These are phyloP conservation scores for Calonectria henricotiae DNA, from an alignment of 2,329 filamentous ascomycete species.

Conservation along the genomic window DNA sequence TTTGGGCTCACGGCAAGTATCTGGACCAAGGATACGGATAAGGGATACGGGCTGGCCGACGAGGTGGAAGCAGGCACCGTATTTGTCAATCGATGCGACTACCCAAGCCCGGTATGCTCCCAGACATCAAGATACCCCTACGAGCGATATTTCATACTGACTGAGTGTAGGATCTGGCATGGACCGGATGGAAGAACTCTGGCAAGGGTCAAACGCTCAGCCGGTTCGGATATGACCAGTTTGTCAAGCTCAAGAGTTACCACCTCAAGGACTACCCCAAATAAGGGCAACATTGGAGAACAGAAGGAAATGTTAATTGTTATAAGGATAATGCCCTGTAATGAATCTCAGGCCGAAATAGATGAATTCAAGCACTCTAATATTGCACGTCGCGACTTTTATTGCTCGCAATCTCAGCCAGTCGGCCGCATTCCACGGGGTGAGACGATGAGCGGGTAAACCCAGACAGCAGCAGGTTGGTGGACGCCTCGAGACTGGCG, in stretches of 20 bases:
- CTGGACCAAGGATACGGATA: constrained; percentile 90
- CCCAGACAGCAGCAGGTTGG: constrained; percentile 5
- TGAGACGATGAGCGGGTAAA: constrained; percentile 3
- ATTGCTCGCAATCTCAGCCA: constrained; percentile 13
- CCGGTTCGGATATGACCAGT: constrained; percentile 93
- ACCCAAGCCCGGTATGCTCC: constrained; percentile 85
- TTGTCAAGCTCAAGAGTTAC: constrained; percentile 96
- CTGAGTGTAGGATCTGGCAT: constrained; percentile 82
- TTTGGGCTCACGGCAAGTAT: constrained; percentile 97
- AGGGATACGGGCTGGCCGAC: constrained; percentile 83
- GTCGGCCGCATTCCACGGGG: constrained; percentile 26
- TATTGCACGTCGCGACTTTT: background rate
- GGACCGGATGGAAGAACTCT: constrained; percentile 98
- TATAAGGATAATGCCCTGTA: constrained; percentile 26
- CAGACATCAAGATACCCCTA: constrained; percentile 12
- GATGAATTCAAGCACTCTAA: constrained; percentile 38
- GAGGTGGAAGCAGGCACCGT: constrained; percentile 93
- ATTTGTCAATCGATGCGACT: constrained; percentile 96
- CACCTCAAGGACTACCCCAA: constrained; percentile 89
- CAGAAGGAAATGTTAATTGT: constrained; percentile 18
- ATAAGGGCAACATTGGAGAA: constrained; percentile 54
- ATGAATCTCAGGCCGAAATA: constrained; percentile 30
- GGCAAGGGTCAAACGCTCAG: constrained; percentile 93
- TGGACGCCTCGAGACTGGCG: background rate
- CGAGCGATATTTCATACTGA: constrained; percentile 40